A percentile compares a stretch with the other conserved stretches of the same genome.
These are phyloP conservation scores for Gastrolobium bilobum DNA, from an alignment of 306 rosid species.

Conservation along the genomic window DNA sequence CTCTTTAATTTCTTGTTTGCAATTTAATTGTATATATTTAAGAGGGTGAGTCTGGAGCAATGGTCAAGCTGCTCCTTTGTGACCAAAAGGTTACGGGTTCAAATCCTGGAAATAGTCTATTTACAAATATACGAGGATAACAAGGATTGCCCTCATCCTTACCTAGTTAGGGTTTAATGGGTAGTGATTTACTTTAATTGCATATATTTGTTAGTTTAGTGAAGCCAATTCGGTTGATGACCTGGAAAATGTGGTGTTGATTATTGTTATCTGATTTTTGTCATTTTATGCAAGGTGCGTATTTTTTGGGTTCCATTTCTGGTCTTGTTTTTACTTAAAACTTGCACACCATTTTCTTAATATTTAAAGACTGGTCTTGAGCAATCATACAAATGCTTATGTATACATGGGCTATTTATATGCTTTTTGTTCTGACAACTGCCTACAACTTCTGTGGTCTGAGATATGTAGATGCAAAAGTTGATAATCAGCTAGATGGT, in stretches of 20 bases:
- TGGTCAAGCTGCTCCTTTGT: no score
- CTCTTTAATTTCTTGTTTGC: conserved; percentile 26
- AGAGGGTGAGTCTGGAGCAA: no score
- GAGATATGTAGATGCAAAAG: background rate
- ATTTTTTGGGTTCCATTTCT: conserved; percentile 31
- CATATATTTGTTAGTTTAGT: conserved; percentile 41
- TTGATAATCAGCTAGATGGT: conserved; percentile 18
- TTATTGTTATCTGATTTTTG: conserved; percentile 19
- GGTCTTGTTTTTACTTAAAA: conserved; percentile 17
- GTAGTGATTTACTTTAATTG: background rate
- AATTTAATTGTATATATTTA: no score
- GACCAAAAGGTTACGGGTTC: no score
- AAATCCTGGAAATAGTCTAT: no score
- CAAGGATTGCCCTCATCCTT: no score
- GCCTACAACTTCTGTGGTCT: background rate
- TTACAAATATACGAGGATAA: no score
- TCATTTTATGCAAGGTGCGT: conserved; percentile 4
- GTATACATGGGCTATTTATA: background rate
- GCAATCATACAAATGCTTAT: background rate
- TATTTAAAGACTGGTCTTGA: background rate
- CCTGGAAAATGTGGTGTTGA: conserved; percentile 30
- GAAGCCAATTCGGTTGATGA: background rate
- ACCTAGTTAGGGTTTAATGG: no score
- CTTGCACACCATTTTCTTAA: background rate
- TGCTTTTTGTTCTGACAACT: background rate